These are phyloP conservation scores for Suillus weaverae DNA, from an alignment of 768 basidiomycete genomes.

Conservation along the genomic window DNA sequence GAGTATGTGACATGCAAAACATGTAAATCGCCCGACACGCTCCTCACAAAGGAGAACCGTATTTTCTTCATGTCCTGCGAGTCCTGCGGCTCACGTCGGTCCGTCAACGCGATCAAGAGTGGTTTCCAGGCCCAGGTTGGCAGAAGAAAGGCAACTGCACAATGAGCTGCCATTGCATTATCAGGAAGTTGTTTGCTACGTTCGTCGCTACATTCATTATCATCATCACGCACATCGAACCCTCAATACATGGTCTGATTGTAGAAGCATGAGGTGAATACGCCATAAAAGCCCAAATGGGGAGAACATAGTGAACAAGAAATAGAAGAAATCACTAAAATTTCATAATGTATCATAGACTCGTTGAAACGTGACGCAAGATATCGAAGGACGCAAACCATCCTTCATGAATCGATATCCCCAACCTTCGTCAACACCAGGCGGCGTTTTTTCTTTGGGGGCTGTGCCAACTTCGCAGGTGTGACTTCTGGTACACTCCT, in stretches of 20 bases:
- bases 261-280: constrained; percentile 1
- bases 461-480: constrained; percentile 38
- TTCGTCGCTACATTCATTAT: neutral
- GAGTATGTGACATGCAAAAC: constrained; percentile 99
- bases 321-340: constrained; percentile 12
- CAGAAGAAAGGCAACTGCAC: constrained; percentile 66
- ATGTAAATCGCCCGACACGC: constrained; percentile 97
- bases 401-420: constrained; percentile 42
- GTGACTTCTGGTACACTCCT: constrained; percentile 4
- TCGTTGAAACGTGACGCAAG: neutral
- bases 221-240: neutral
- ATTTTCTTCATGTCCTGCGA: constrained; percentile 98
- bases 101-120: constrained; percentile 96
- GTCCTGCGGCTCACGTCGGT: constrained; percentile 86
- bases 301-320: constrained; percentile 1
- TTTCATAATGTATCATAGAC: constrained; percentile 12
- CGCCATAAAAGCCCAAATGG: neutral
- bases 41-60: constrained; percentile 96
- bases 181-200: neutral
- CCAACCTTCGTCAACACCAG: constrained; percentile 73
- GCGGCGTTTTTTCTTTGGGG: constrained; percentile 84
- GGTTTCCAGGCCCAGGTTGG: constrained; percentile 98
- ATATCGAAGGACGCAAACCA: neutral
- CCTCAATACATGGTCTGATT: neutral
- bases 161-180: neutral